Base-by-base conservation (phyloP, 2,329 filamentous ascomycete genomes). In the Neonectria ditissima region DNA sequence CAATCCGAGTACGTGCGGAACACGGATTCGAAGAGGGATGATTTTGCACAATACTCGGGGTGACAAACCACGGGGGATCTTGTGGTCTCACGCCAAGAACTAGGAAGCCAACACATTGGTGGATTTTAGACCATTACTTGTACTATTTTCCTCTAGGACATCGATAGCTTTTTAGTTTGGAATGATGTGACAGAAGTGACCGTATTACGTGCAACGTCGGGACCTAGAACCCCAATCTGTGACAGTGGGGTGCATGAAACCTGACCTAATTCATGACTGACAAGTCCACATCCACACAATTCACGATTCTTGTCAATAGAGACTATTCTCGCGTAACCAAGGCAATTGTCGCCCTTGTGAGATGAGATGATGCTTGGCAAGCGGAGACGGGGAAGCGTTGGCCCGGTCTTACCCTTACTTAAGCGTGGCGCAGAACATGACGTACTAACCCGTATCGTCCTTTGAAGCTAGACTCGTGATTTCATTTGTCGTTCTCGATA, bases 1-100 rank as follows among this genome's bases (percentile, higher is more conserved):
- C 73, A 69, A 30, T 83, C 87, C 62, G 89, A 91, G 77, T 90
- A 91, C 76, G 81, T 82, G 13, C 82, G 87, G 44, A 83, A 86
- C 48, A 74, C 56, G 5, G 83, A 90, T 67, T 56, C 83, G 2
- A 75, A 67, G 3, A 71, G 78, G 18, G 89, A 91, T 76, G 85
- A 85, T 0, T 91, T 89, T 80, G 83, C 85, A 5, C 26, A 55
- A 16, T 43, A 62, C n/a, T 22, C 22, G 39, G 39, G 26, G 30
- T 24, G 10, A 18, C 2, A 32, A 48, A 50, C n/a, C 10, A 11
- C 5, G n/a, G 2, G n/a, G n/a, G n/a, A n/a, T n/a, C n/a, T n/a
- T n/a, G n/a, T n/a, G n/a, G n/a, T n/a, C n/a, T n/a, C n/a, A n/a
- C n/a, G n/a, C n/a, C n/a, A n/a, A 13, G 34, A 37, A 9, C 22